Base-by-base conservation (phyloP, 306 rosid genomes). In the Betula pendula region DNA sequence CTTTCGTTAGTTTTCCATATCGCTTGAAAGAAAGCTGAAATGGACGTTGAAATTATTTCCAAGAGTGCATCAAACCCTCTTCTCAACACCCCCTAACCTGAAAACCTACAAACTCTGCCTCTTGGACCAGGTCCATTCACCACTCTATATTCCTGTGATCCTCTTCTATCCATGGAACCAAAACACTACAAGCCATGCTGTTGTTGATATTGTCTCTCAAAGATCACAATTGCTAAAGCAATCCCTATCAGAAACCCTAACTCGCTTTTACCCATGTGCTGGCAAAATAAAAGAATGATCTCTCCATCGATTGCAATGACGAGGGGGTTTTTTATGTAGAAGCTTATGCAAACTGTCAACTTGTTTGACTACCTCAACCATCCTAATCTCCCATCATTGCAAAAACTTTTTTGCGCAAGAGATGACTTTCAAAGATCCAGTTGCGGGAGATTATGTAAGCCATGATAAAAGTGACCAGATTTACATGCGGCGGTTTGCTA, bases 231-330 rank as follows among this genome's bases (percentile, higher is more conserved):
- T 55, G 6, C 74, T 76, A 5, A 76, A 76, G 40, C 63, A 78
- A 63, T 78, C 83, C 15, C 40, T 83, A 15, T 78, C 86, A 43
- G 42, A 78, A 51, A 68, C 75, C 2, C 55, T 82, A 24, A 78
- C 74, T 19, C 77, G 17, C 6, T 82, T 82, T 75, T 75, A 82
- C 83, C 86, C 83, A 0, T 59, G 74, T 8, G 83, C 83, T 0
- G 79, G 79, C 17, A 80, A 47, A 15, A 38, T 74, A 25, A 80
- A 49, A 68, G 79, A 68, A 68, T 50, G 31, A 40, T 19, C 45
- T 74, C 11, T 67, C 79, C 22, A 68, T 80, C 4, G 83, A 74
- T 49, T 80, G 79, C 44, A 73, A 73, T 58, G 79, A 80, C 20
- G 71, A 68, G 2, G 79, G 79, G 0, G 71, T 65, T 15, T 33